phyloP scores from a whole-genome alignment of 805 yeast species.

The Spathaspora sp. region DNA sequence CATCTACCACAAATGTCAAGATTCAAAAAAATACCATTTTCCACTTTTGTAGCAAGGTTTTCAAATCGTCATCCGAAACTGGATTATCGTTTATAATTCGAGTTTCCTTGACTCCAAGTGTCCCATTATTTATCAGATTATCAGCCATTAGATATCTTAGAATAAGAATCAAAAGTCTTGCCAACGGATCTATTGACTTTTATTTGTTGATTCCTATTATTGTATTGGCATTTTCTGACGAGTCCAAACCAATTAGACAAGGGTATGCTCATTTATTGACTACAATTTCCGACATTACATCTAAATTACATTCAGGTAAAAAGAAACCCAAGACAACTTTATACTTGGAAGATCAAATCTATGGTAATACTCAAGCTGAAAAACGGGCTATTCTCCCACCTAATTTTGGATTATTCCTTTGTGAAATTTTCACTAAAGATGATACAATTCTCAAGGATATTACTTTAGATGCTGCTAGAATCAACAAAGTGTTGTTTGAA shows the following conservation, averaged over 20 bases:
- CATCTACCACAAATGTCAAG: slow-evolving; percentile 10
- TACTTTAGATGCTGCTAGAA: slow-evolving; percentile 22
- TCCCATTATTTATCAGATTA: slow-evolving; percentile 57
- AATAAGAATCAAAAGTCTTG: slow-evolving; percentile 26
- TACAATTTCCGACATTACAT: slow-evolving; percentile 28
- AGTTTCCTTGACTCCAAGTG: slow-evolving; percentile 50
- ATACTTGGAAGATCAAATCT: slow-evolving; percentile 53
- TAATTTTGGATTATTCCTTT: slow-evolving; percentile 42
- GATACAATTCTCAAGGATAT: slow-evolving; percentile 23
- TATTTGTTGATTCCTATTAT: slow-evolving; percentile 60
- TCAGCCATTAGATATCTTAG: slow-evolving; percentile 44
- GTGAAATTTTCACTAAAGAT: slow-evolving; percentile 20
- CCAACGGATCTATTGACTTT: slow-evolving; percentile 25
- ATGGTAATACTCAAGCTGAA: slow-evolving; percentile 45
- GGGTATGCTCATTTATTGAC: slow-evolving; percentile 18
- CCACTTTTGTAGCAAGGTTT: slow-evolving; percentile 18
- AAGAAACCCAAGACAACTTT: slow-evolving; percentile 34
- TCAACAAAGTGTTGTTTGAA: slow-evolving; percentile 22
- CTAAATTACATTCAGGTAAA: slow-evolving; percentile 27
- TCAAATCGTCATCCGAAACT: slow-evolving; percentile 34
- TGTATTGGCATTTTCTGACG: slow-evolving; percentile 50
- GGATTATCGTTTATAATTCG: slow-evolving; percentile 58
- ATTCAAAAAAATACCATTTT: slow-evolving; percentile 11
- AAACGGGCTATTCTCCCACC: slow-evolving; percentile 58
- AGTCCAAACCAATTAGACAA: slow-evolving; percentile 47